phyloP scores from a whole-genome alignment of 495 filamentous ascomycete species.

The Tuber aestivum region DNA sequence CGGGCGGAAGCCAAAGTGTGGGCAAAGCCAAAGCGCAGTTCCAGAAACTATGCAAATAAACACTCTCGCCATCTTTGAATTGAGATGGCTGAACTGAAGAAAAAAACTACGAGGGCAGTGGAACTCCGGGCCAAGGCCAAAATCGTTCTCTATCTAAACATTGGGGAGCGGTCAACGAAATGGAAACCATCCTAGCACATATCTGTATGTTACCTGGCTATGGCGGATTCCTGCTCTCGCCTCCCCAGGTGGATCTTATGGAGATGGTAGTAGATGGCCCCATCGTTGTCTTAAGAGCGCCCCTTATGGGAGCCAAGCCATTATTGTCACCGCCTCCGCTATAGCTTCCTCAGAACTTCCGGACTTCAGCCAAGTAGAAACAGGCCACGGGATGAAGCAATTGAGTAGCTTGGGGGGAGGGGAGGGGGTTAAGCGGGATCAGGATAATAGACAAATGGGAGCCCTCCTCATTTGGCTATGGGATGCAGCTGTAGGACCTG shows the following conservation, averaged over 20 bases:
- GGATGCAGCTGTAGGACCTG: too few species aligned
- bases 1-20: slow-evolving; percentile 1
- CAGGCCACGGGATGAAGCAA: slow-evolving; percentile 8
- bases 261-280: slow-evolving; percentile 8
- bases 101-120: too few species aligned
- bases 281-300: too few species aligned
- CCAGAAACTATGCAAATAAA: neutral
- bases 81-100: too few species aligned
- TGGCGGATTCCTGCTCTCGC: slow-evolving; percentile 10
- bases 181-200: too few species aligned
- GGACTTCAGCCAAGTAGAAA: neutral
- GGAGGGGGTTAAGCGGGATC: neutral
- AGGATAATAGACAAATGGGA: slow-evolving; percentile 12
- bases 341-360: slow-evolving; percentile 16
- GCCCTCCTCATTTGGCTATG: slow-evolving; percentile 20
- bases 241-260: neutral
- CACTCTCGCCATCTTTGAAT: neutral
- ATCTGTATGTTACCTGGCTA: slow-evolving; percentile 19
- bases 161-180: too few species aligned
- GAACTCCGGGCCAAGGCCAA: too few species aligned
- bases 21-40: neutral
- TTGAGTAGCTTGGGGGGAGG: neutral
- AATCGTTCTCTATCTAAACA: too few species aligned
- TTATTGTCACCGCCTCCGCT: slow-evolving; percentile 18
- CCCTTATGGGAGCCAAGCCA: slow-evolving; percentile 32